A percentile compares a stretch with the other conserved stretches of the same genome.
phyloP scores from a whole-genome alignment of 495 filamentous ascomycete species.

The Cudoniella acicularis region DNA sequence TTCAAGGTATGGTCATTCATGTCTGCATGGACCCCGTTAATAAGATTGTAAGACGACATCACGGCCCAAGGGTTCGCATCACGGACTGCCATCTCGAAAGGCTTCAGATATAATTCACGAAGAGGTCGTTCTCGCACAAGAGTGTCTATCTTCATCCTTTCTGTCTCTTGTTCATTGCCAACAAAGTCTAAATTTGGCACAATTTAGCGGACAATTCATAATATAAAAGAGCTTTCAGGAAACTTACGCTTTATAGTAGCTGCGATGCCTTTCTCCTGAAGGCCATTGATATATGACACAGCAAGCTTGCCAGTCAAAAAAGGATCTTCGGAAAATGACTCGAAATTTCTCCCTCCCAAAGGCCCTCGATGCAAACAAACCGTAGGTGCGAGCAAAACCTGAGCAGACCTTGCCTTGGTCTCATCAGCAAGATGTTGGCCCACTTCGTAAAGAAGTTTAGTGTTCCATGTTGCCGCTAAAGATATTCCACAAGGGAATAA shows the following conservation, averaged over 20 bases:
- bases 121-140: slow-evolving; percentile 69
- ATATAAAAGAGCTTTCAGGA: slow-evolving; percentile 3
- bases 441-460: slow-evolving; percentile 59
- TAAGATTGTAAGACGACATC: slow-evolving; percentile 83
- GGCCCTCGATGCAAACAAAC: slow-evolving; percentile 81
- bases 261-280: slow-evolving; percentile 71
- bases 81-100: slow-evolving; percentile 78
- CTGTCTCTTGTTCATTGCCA: slow-evolving; percentile 80
- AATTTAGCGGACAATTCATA: slow-evolving; percentile 27
- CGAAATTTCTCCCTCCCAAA: slow-evolving; percentile 79
- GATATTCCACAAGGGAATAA: slow-evolving; percentile 74
- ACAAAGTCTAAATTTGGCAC: slow-evolving; percentile 59
- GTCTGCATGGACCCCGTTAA: slow-evolving; percentile 75
- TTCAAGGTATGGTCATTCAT: slow-evolving; percentile 67
- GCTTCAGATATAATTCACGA: slow-evolving; percentile 77
- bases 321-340: slow-evolving; percentile 85
- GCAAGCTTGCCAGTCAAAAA: slow-evolving; percentile 73
- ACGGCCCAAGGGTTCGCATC: slow-evolving; percentile 74
- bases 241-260: slow-evolving; percentile 71
- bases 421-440: slow-evolving; percentile 74
- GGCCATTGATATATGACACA: slow-evolving; percentile 65
- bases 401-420: slow-evolving; percentile 65
- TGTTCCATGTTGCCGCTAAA: slow-evolving; percentile 76
- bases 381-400: slow-evolving; percentile 74
- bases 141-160: slow-evolving; percentile 68